These are phyloP conservation scores for Vaccinium vitisidaea DNA, from an alignment of 148 eudicot species.

Conservation along the genomic window DNA sequence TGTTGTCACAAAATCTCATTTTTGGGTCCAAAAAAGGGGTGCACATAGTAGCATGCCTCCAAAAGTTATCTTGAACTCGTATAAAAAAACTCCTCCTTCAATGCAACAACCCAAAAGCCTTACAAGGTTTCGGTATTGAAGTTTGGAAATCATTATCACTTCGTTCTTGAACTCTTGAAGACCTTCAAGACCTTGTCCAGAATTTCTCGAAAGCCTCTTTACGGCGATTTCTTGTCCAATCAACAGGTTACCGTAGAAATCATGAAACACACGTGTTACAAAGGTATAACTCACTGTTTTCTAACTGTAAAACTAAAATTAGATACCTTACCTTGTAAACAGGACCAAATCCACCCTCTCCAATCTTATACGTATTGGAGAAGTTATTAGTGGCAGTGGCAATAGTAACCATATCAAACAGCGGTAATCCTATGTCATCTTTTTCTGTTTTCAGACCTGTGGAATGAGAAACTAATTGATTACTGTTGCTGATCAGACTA, in stretches of 20 bases:
- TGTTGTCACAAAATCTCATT: too few species aligned
- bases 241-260: background rate
- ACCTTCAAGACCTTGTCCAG: background rate
- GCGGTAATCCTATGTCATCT: slow-evolving; percentile 9
- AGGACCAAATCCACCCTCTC: slow-evolving; percentile 20
- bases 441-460: background rate
- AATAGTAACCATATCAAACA: slow-evolving; percentile 10
- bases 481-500: background rate
- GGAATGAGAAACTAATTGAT: slow-evolving; percentile 5
- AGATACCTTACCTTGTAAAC: slow-evolving; percentile 19
- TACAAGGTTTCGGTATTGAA: slow-evolving; percentile 6
- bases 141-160: slow-evolving; percentile 4
- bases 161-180: slow-evolving; percentile 13
- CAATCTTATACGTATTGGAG: background rate
- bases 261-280: background rate
- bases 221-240: slow-evolving; percentile 10
- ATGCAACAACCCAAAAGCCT: slow-evolving; percentile 9
- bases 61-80: background rate
- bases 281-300: background rate
- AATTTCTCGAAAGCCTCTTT: slow-evolving; percentile 8
- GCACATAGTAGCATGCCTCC: too few species aligned
- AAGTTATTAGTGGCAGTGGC: slow-evolving; percentile 5
- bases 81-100: background rate
- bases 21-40: too few species aligned
- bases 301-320: background rate